These are phyloP conservation scores for Camelina laxa DNA, from an alignment of 345 rosid genomes.

Conservation along the genomic window DNA sequence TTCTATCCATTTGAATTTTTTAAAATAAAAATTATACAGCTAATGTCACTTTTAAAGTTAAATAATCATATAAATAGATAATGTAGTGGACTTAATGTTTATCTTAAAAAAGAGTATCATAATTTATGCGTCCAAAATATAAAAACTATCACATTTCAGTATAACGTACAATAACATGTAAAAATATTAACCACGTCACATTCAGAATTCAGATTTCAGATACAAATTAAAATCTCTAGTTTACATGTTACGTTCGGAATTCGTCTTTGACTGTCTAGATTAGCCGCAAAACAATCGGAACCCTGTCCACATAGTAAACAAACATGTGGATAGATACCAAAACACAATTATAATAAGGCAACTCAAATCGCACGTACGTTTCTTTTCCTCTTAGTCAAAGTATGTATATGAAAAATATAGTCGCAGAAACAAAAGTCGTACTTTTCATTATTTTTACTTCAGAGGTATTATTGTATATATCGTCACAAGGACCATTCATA, in stretches of 20 bases:
- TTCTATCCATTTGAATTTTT: background rate
- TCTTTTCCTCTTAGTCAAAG: constrained; percentile 7
- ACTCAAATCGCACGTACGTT: constrained; percentile 24
- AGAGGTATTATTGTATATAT: background rate
- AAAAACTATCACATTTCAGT: background rate
- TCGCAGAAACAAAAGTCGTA: background rate
- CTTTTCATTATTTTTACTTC: background rate
- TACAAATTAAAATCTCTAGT: background rate
- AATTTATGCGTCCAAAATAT: background rate
- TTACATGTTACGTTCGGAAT: background rate
- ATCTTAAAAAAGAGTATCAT: background rate
- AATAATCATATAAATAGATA: background rate
- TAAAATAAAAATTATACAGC: background rate
- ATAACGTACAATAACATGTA: background rate
- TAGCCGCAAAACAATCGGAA: background rate
- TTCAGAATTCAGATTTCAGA: background rate
- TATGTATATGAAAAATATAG: background rate
- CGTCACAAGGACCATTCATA: background rate
- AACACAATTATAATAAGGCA: background rate
- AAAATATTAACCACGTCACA: background rate
- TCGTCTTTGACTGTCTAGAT: constrained; percentile 10
- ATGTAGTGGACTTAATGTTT: background rate
- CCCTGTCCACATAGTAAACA: background rate
- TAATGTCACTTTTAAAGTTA: too few relatives aligned
- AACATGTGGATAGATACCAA: background rate